Evolutionary conservation across 2,329 filamentous ascomycete genomes (phyloP).

Genomic region (Cladosporium sp.): DNA sequence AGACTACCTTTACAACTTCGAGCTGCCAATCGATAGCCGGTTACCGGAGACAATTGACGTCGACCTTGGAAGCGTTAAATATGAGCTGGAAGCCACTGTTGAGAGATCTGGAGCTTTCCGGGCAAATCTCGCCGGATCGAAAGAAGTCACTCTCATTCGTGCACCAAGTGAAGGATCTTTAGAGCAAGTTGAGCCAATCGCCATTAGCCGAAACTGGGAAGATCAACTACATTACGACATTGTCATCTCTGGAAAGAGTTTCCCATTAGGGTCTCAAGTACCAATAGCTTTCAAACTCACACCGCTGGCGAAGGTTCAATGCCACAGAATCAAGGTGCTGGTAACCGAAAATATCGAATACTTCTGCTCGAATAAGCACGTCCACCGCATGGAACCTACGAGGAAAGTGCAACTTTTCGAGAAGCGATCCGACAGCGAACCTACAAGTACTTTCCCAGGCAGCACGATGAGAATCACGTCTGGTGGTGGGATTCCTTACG

Average conservation of each 20-base stretch:
- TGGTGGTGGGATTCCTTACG: constrained; percentile 73
- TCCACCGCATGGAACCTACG: constrained; percentile 78
- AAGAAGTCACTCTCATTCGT: constrained; percentile 79
- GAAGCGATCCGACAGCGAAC: constrained; percentile 74
- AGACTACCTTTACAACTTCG: constrained; percentile 72
- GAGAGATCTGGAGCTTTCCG: constrained; percentile 87
- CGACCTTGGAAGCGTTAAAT: constrained; percentile 80
- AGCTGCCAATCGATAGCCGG: constrained; percentile 75
- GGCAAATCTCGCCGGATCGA: constrained; percentile 75
- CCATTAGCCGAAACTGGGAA: constrained; percentile 90
- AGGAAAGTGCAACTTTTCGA: constrained; percentile 84
- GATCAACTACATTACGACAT: constrained; percentile 95
- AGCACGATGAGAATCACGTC: constrained; percentile 73
- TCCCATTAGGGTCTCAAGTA: constrained; percentile 80
- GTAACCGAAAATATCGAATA: constrained; percentile 90
- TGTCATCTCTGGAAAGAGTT: constrained; percentile 92
- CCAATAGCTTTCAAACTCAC: constrained; percentile 94
- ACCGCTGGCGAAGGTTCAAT: constrained; percentile 86
- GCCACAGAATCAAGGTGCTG: constrained; percentile 87
- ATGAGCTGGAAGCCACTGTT: constrained; percentile 79
- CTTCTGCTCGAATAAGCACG: constrained; percentile 78
- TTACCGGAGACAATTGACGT: constrained; percentile 80
- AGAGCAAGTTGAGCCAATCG: constrained; percentile 88
- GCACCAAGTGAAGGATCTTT: constrained; percentile 83
- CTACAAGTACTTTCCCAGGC: constrained; percentile 67